Evolutionary conservation across 768 basidiomycete genomes (phyloP), one percentile per base, ranked within the genome.

Genomic region (Macrocybe gigantea): DNA sequence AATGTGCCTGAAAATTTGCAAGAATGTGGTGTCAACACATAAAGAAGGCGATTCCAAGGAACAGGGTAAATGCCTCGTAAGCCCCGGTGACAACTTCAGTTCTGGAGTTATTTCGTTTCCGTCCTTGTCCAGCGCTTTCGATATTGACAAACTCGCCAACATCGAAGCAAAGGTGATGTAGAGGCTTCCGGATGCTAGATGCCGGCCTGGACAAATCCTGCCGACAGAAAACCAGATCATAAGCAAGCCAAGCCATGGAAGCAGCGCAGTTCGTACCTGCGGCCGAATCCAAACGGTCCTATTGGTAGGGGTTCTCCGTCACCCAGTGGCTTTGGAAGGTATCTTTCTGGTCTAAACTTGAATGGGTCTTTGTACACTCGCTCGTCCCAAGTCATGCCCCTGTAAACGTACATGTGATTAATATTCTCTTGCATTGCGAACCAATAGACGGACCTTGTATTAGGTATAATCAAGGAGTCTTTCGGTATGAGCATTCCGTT

Each of bases 211-310:
- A 66, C 63, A 52, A 44, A 56, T 45, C 52, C 61, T 45, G 56
- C 59, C 8, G 64, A 62, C 62, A 31, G 31, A 6, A 36, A 6
- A 3, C 1, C 7, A n/a, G 30, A 33, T 5, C 15, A 36, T 9
- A 8, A 22, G n/a, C 5, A 15, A 35, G 15, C 13, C 14, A 41
- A 29, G 22, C n/a, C 31, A 41, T 15, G 22, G 41, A 41, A 41
- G 10, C 32, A 7, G 11, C 2, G n/a, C 14, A 22, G 8, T 35
- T 33, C 50, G 2, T 45, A 66, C 61, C 65, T 55, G 35, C 67
- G 52, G 8, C 71, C 69, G 45, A 64, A 71, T 2, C 68, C 71
- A 48, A 67, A 72, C 1, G 60, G 60, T 30, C 53, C 49, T 32
- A 53, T 49, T 10, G 53, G 49, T 13, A 35, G 39, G 1, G 55